Evolutionary conservation across 176 grass and related monocot genomes (phyloP), one percentile per base, ranked within the genome.

Genomic region (Bromus sterilis): DNA sequence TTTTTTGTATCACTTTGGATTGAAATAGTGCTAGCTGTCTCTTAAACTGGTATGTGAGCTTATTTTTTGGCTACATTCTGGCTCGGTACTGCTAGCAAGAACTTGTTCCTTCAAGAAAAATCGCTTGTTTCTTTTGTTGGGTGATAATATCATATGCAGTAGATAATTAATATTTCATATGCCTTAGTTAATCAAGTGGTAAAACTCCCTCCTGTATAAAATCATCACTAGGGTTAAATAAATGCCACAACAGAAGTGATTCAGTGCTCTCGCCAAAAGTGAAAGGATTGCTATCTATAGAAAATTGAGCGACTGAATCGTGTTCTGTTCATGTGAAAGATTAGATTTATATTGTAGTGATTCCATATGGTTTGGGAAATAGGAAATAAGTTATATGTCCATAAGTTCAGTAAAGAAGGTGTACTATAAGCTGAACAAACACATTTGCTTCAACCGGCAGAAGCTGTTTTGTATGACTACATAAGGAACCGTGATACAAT

Each of bases 401-500:
- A 0, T 51, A 51, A 18, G 46, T 51, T 51, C 46, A 51, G 46
- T 51, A 51, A 51, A 51, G 46, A 51, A 51, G 46, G 16, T 2
- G 46, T 51, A 51, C 46, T 20, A 51, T 51, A 51, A 51, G 46
- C 15, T 49, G 46, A 51, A 51, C 46, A 51, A 51, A 51, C 16
- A 21, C 46, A 51, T 51, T 51, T 8, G 46, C 18, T 51, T 51
- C 46, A 51, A 51, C 46, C 2, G 6, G 16, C 0, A 51, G 3
- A 4, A 6, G 40, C 65, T 83, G 5, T 31, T 49, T 75, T 34
- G 34, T 75, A 30, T 76, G 31, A 9, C 42, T 75, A 63, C 13
- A 66, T 66, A 56, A 83, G 69, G 21, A 42, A 66, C 11, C 34
- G 32, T 56, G 25, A 67, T 76, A 72, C 36, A 70, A 83, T 74